A percentile compares a stretch with the other conserved stretches of the same genome.
These are phyloP conservation scores for Xanthoparmelia taractica DNA, from an alignment of 495 filamentous ascomycete genomes.

Conservation along the genomic window DNA sequence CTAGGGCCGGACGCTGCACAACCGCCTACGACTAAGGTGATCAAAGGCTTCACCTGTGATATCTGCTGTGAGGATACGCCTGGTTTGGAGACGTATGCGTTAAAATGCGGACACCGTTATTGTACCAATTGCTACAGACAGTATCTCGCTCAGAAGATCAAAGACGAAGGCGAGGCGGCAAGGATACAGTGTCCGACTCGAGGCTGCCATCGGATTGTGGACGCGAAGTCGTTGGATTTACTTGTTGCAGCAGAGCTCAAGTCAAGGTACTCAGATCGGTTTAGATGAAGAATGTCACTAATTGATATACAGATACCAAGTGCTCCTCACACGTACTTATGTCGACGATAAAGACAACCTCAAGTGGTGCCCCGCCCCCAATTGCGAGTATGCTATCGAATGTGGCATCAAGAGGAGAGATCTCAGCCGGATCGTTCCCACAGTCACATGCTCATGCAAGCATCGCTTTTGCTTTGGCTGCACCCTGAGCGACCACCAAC, in stretches of 20 bases:
- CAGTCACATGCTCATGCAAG: slow-evolving; percentile 74
- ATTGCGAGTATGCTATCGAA: slow-evolving; percentile 87
- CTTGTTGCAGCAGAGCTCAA: slow-evolving; percentile 68
- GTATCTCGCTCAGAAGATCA: slow-evolving; percentile 85
- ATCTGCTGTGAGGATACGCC: slow-evolving; percentile 91
- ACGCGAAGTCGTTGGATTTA: slow-evolving; percentile 77
- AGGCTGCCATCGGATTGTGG: slow-evolving; percentile 81
- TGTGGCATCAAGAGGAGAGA: slow-evolving; percentile 81
- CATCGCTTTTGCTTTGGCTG: slow-evolving; percentile 96
- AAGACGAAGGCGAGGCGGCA: slow-evolving; percentile 87
- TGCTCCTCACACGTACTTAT: slow-evolving; percentile 83
- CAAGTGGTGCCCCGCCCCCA: slow-evolving; percentile 95
- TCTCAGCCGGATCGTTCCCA: slow-evolving; percentile 75
- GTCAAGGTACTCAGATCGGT: slow-evolving; percentile 43
- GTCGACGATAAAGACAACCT: slow-evolving; percentile 93
- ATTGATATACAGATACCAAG: slow-evolving; percentile 55
- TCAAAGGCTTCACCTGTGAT: slow-evolving; percentile 78
- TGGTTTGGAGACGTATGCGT: slow-evolving; percentile 78
- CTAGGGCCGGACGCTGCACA: slow-evolving; percentile 58
- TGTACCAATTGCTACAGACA: slow-evolving; percentile 89
- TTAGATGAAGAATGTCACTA: neutral
- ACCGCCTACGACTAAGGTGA: slow-evolving; percentile 56
- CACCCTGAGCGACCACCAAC: slow-evolving; percentile 83
- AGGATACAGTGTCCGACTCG: slow-evolving; percentile 89
- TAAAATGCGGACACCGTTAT: slow-evolving; percentile 94